Conservation (phyloP, 2,329 filamentous ascomycete genomes). For the Fusarium staphyleae region DNA sequence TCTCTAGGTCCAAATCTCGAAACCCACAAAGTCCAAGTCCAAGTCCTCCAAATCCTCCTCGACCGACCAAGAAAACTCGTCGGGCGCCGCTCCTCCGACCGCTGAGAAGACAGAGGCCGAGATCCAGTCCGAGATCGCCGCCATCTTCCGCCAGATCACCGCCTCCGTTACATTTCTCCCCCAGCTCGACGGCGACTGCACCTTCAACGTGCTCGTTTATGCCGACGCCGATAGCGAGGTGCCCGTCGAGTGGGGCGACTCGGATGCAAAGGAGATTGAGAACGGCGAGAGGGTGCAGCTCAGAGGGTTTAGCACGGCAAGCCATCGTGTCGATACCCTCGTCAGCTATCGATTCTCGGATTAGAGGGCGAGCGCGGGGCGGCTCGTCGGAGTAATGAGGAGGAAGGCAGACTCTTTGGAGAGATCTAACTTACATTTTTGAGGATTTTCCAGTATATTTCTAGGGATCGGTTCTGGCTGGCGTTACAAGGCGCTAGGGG, state of each 20-base stretch:
- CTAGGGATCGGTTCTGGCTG: slow-evolving; percentile 19
- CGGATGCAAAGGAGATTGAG: slow-evolving; percentile 94
- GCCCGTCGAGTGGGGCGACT: slow-evolving; percentile 97
- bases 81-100: slow-evolving; percentile 38
- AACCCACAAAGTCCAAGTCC: slow-evolving; percentile 47
- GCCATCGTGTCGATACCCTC: slow-evolving; percentile 90
- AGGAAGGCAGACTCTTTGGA: too few species aligned
- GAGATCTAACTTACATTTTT: too few species aligned
- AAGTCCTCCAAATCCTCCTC: slow-evolving; percentile 56
- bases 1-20: slow-evolving; percentile 25
- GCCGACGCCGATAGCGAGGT: slow-evolving; percentile 96
- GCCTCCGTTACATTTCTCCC: slow-evolving; percentile 96
- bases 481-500: slow-evolving; percentile 34
- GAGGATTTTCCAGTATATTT: slow-evolving; percentile 10
- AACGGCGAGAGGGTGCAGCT: slow-evolving; percentile 95
- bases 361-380: neutral
- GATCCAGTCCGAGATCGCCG: slow-evolving; percentile 94
- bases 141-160: slow-evolving; percentile 97
- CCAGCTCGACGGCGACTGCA: slow-evolving; percentile 88
- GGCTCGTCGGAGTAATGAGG: neutral
- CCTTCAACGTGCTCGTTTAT: slow-evolving; percentile 98
- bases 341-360: slow-evolving; percentile 80
- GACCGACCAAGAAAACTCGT: slow-evolving; percentile 74
- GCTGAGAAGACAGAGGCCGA: slow-evolving; percentile 87
- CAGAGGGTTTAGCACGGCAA: slow-evolving; percentile 94